Conservation (phyloP, 176 grass and related monocot species). For the Ensete glaucum region DNA sequence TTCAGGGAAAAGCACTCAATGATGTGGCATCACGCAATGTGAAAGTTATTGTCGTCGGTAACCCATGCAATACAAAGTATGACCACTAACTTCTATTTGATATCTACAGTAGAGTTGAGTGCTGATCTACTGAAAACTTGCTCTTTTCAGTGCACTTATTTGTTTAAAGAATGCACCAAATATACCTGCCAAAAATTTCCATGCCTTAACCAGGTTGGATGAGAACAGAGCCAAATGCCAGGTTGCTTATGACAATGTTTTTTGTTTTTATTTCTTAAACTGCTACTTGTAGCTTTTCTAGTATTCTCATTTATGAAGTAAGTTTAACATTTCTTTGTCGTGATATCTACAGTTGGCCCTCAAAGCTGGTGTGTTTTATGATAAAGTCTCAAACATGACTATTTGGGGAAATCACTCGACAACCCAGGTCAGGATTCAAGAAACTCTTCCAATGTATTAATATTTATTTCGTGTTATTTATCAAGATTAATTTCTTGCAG, state of each 20-base stretch:
- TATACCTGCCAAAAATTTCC: slow-evolving; percentile 81
- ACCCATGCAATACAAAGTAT: slow-evolving; percentile 98
- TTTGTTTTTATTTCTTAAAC: slow-evolving; percentile 3
- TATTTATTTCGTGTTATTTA: not conserved
- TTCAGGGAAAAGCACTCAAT: slow-evolving; percentile 94
- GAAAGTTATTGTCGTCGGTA: slow-evolving; percentile 85
- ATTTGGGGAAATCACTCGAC: slow-evolving; percentile 99
- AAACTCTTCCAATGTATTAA: not conserved
- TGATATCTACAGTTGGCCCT: slow-evolving; percentile 60
- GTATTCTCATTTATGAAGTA: not conserved
- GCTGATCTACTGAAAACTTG: slow-evolving; percentile 6
- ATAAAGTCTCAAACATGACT: slow-evolving; percentile 93
- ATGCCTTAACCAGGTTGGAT: slow-evolving; percentile 84
- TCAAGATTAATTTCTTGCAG: not conserved
- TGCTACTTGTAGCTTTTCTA: not conserved
- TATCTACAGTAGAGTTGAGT: not conserved
- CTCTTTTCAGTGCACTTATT: slow-evolving; percentile 68
- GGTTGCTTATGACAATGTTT: slow-evolving; percentile 30
- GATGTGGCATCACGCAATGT: slow-evolving; percentile 75
- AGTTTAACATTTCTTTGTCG: slow-evolving; percentile 2
- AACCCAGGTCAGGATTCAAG: slow-evolving; percentile 59
- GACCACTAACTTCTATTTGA: not conserved
- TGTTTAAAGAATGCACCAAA: slow-evolving; percentile 89
- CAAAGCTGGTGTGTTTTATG: slow-evolving; percentile 96
- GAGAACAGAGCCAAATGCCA: slow-evolving; percentile 99